Percentiles rank a stretch among this genome's conserved stretches.
Conservation (phyloP, 2,329 filamentous ascomycete genomes). For the Karstenula rhodostoma region DNA sequence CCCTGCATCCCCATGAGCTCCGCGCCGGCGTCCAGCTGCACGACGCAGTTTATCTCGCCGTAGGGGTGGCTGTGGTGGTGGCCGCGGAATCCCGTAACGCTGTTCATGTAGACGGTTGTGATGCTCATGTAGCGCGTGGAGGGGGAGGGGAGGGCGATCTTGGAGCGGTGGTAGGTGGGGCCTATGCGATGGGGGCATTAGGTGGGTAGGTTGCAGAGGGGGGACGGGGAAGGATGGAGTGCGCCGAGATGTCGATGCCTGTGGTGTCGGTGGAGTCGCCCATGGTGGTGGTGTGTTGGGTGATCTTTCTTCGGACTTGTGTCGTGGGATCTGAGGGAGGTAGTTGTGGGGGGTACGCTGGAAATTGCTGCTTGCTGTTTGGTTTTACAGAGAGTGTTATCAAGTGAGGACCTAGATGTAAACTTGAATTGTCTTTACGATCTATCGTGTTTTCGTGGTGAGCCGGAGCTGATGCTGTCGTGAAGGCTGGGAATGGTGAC, state of each 20-base stretch:
- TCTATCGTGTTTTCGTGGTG: not conserved
- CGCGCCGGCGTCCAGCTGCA: slow-evolving; percentile 59
- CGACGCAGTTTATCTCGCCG: slow-evolving; percentile 64
- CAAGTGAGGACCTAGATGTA: not conserved
- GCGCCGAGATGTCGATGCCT: slow-evolving; percentile 28
- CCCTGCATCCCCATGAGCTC: slow-evolving; percentile 65
- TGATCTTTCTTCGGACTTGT: not conserved
- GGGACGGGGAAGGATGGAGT: slow-evolving; percentile 18
- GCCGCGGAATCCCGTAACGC: slow-evolving; percentile 57
- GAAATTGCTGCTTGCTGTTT: not conserved
- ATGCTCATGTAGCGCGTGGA: slow-evolving; percentile 63
- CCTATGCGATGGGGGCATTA: not conserved
- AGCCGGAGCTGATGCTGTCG: not conserved
- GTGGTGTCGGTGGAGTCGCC: not conserved
- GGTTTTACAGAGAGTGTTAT: not conserved
- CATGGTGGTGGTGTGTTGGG: not conserved
- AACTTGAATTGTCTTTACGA: not conserved
- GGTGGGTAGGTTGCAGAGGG: not conserved
- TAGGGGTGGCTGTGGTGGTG: slow-evolving; percentile 65
- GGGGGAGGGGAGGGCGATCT: slow-evolving; percentile 56
- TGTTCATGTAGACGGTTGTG: slow-evolving; percentile 67
- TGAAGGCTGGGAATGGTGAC: not conserved
- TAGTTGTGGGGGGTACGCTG: no score
- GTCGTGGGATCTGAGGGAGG: no score
- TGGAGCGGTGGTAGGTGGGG: slow-evolving; percentile 45